These are phyloP conservation scores for Hyphodiscus hymeniophilus DNA, from an alignment of 495 filamentous ascomycete genomes.

Conservation along the genomic window DNA sequence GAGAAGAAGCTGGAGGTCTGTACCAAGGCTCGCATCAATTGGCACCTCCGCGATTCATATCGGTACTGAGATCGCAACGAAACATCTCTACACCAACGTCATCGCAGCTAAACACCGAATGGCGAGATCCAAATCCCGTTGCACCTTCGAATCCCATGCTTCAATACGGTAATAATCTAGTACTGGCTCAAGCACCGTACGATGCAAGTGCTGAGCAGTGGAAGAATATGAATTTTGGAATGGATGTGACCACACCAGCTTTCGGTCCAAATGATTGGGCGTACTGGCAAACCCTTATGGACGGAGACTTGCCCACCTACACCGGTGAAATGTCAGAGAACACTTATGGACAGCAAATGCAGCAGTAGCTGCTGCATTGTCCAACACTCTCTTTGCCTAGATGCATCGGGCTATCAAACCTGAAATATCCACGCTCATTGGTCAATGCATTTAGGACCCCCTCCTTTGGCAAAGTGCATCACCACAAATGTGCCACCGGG, in stretches of 20 bases:
- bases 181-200: neutral
- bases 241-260: constrained; percentile 14
- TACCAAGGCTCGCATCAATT: neutral
- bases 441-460: no score
- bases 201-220: constrained; percentile 5
- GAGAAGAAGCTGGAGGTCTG: constrained; percentile 25
- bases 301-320: constrained; percentile 16
- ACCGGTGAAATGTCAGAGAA: neutral
- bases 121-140: neutral
- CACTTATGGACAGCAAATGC: no score
- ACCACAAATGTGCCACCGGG: no score
- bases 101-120: neutral
- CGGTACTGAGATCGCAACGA: constrained; percentile 11
- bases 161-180: neutral
- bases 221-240: neutral
- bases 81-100: constrained; percentile 11
- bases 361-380: no score
- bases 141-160: neutral
- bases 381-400: no score
- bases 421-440: no score
- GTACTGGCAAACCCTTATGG: constrained; percentile 22
- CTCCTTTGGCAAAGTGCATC: no score
- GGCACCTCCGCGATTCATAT: constrained; percentile 15
- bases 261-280: constrained; percentile 21
- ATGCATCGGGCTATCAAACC: no score